Percentiles rank a stretch among this genome's conserved stretches.
These are phyloP conservation scores for Pichia nakasei DNA, from an alignment of 805 yeast genomes.

Conservation along the genomic window DNA sequence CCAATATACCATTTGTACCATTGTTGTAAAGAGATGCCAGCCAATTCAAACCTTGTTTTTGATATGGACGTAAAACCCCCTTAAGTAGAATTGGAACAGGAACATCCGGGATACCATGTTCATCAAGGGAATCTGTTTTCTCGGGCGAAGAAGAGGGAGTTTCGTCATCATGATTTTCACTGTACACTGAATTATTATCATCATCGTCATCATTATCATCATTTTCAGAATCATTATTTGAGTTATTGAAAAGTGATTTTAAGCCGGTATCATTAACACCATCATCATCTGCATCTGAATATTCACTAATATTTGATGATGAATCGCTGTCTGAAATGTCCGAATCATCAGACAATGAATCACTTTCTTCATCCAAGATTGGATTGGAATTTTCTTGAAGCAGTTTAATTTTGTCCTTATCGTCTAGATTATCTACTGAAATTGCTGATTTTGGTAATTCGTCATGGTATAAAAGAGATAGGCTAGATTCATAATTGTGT, in stretches of 20 bases:
- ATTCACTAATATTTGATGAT: constrained; percentile 11
- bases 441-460: neutral
- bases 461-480: constrained; percentile 29
- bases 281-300: constrained; percentile 15
- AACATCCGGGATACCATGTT: constrained; percentile 50
- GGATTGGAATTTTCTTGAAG: constrained; percentile 17
- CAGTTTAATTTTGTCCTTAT: constrained; percentile 17
- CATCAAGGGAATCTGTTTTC: constrained; percentile 13
- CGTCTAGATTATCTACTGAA: constrained; percentile 18
- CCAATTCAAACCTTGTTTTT: constrained; percentile 96
- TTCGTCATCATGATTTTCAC: constrained; percentile 19
- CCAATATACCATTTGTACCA: constrained; percentile 90
- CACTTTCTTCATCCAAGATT: constrained; percentile 10
- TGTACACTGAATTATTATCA: constrained; percentile 27
- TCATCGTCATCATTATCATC: constrained; percentile 22
- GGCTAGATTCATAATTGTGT: neutral
- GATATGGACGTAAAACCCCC: constrained; percentile 83
- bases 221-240: neutral
- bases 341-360: constrained; percentile 7
- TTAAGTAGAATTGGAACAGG: constrained; percentile 68
- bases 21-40: constrained; percentile 86
- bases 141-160: constrained; percentile 32
- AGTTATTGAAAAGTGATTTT: constrained; percentile 15
- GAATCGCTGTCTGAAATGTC: constrained; percentile 14
- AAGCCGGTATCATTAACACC: constrained; percentile 9